Evolutionary conservation across 164 flowering plant genomes (phyloP).

Genomic region (Berberis thunbergii): DNA sequence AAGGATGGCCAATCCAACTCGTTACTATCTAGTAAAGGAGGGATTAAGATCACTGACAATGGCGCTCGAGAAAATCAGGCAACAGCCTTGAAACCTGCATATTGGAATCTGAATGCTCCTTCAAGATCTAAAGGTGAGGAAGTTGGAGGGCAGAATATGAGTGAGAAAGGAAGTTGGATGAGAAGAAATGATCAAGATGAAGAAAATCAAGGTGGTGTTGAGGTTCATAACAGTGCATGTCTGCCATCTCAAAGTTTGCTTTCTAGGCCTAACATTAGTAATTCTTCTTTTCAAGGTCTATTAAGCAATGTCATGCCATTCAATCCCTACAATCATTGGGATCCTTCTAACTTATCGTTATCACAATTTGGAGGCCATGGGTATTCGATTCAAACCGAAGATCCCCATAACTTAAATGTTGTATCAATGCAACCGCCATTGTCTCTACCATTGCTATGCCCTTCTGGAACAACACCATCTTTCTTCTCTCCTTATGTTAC

Average conservation of each 20-base stretch:
- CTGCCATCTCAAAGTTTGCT: conserved; percentile 22
- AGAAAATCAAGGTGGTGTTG: conserved; percentile 12
- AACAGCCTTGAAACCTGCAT: conserved; percentile 7
- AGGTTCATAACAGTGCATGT: conserved; percentile 12
- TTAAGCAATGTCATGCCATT: conserved; percentile 25
- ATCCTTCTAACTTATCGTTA: conserved; percentile 29
- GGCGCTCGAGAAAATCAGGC: conserved; percentile 17
- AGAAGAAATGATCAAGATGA: conserved; percentile 21
- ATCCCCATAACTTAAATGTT: conserved; percentile 26
- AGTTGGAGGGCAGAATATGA: conserved; percentile 11
- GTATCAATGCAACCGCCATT: conserved; percentile 13
- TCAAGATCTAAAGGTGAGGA: conserved; percentile 19
- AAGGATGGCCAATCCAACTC: conserved; percentile 9
- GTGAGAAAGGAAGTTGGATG: conserved; percentile 18
- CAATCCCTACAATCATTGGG: conserved; percentile 40
- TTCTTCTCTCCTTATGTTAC: conserved; percentile 24
- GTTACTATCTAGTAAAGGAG: conserved; percentile 11
- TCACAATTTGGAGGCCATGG: conserved; percentile 31
- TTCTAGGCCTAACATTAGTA: conserved; percentile 15
- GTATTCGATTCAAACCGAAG: conserved; percentile 25
- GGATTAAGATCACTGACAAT: conserved; percentile 10
- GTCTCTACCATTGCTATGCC: conserved; percentile 32
- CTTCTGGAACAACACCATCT: conserved; percentile 30
- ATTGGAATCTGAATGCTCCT: conserved; percentile 20
- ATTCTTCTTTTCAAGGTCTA: conserved; percentile 23